Conservation (phyloP, 768 basidiomycete genomes). For the Podaxis carcinomalis region DNA sequence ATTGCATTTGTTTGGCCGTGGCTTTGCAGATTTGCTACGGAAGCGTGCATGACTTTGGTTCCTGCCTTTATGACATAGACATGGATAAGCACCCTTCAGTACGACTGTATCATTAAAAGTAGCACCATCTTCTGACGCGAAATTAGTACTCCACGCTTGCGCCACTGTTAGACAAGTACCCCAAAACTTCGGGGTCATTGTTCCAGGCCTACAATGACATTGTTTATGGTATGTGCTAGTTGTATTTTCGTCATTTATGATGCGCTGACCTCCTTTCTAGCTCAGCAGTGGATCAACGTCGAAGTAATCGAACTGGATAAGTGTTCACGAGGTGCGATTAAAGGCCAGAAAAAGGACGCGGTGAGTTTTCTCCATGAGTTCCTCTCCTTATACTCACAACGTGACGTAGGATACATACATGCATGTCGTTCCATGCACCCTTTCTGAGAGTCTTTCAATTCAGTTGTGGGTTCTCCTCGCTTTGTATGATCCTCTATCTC, state of each 20-base stretch:
- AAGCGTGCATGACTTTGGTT: neutral
- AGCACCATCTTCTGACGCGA: neutral
- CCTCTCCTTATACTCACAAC: constrained; percentile 1
- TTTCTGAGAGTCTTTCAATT: constrained; percentile 63
- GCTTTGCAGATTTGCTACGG: neutral
- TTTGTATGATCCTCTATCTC: neutral
- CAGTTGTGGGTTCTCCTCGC: constrained; percentile 41
- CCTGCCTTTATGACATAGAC: neutral
- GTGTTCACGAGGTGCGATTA: constrained; percentile 54
- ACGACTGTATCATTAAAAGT: constrained; percentile 2
- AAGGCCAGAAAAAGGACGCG: constrained; percentile 49
- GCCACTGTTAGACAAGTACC: constrained; percentile 53
- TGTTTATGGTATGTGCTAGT: constrained; percentile 42
- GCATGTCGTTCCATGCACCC: constrained; percentile 62
- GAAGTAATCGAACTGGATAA: constrained; percentile 57
- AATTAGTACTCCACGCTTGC: constrained; percentile 44
- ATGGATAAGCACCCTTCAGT: constrained; percentile 29
- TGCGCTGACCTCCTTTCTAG: constrained; percentile 29
- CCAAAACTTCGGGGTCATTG: constrained; percentile 51
- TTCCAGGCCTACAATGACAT: constrained; percentile 80
- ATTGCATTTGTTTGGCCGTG: neutral
- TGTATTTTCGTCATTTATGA: neutral
- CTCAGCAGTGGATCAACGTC: constrained; percentile 69
- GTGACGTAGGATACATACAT: constrained; percentile 36
- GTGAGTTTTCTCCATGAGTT: constrained; percentile 27